Evolutionary conservation across 805 yeast species (phyloP), one percentile per base, ranked within the genome.

Genomic region (Myxozyma melibiosi): DNA sequence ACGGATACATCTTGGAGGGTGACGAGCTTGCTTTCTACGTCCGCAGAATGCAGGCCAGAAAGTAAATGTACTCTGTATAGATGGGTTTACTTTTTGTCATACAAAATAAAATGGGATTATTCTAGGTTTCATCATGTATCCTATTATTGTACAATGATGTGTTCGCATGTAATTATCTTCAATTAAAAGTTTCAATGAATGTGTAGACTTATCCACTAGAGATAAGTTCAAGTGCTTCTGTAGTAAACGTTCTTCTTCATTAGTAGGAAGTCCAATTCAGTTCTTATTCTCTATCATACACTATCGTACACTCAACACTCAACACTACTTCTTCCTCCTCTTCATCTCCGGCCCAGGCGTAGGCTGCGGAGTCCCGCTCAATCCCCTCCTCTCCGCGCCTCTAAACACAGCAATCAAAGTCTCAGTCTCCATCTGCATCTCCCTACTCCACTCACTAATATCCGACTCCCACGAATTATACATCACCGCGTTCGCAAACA

Each of bases 11-110:
- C 82, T 88, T 94, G 79, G 99, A 94, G 85, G 99, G 99, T 83
- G 99, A 94, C 80, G 99, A 94, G 84, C 90, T 94, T 81, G 98
- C 98, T 79, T 94, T 94, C 96, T 94, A 94, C 96, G 86, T 94
- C 80, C 90, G 96, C 87, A 92, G 96, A 90, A 84, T 94, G 82
- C 85, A 96, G 80, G 95, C 97, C 78, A 92, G 94, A 91, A 94
- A 92, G 88, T 92, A 90, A 86, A 72, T n/a, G n/a, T n/a, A n/a
- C 45, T 24, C 27, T 28, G 20, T 22, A 30, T 35, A 14, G 34
- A 25, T 41, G 30, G 50, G 24, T 27, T 28, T 24, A 7, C 20
- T 28, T 41, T 27, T 18, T 45, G 31, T 39, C 14, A 20, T 28
- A 24, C 18, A 34, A 3, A 40, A 30, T 40, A 37, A 40, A 47